Evolutionary conservation across 1,284 basidiomycete genomes (phyloP), one percentile per base, ranked within the genome.

Genomic region (Naganishia sp.): DNA sequence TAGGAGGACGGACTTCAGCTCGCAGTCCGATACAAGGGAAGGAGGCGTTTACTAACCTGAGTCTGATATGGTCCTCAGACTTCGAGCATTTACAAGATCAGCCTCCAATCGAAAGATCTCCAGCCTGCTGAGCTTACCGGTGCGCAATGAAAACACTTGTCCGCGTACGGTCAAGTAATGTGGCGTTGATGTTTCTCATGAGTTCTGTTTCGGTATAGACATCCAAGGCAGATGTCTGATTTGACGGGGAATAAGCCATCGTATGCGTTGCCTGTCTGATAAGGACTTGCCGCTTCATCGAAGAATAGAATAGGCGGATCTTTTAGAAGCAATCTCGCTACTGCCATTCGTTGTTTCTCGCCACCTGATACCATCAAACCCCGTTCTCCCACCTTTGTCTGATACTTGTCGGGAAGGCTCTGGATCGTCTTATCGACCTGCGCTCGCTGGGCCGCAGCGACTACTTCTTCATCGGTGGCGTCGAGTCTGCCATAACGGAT

Each of bases 341-440:
- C 91, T 0, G 95, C 96, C 70, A 99, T 79, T 50, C 96, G 82
- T 82, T 99, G 95, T 79, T 99, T 98, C 83, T 99, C 95, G 0
- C 96, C 95, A 0, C 95, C 95, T 17, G 91, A 94, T 65, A 99
- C 93, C 96, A 99, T 98, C 74, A 98, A 78, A 0, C 95, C 95
- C 28, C 95, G 83, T 80, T 99, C 95, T 0, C 95, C 96, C 11
- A 99, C 96, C 75, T 90, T 89, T 9, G 95, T 99, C 49, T 80
- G 75, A 78, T 95, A 99, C 57, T 89, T 88, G 4, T 94, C 90
- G 0, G 94, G 93, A 43, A 99, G 80, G 45, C 85, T 83, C 79
- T 84, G 81, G 56, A 99, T 86, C 18, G 92, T 88, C 18, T 88
- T 83, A 72, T 94, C 90, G 10, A 98, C 89, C 72, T 92, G 91